phyloP scores from a whole-genome alignment of 768 basidiomycete genomes.

The Mycena capillaripes region DNA sequence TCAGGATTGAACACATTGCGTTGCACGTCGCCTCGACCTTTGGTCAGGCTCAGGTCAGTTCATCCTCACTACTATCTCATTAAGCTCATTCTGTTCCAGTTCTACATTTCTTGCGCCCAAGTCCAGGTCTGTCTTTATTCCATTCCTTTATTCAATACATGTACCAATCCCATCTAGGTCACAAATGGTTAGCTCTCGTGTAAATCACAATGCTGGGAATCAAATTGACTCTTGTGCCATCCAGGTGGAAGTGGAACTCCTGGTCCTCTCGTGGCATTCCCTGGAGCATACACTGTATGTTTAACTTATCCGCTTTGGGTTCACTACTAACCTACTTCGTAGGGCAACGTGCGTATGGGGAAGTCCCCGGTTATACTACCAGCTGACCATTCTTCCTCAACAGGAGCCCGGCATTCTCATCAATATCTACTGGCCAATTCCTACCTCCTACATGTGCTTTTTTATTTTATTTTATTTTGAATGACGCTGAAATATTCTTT shows the following conservation, averaged over 20 bases:
- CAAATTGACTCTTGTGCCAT: neutral
- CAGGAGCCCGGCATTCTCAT: conserved; percentile 38
- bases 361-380: neutral
- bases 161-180: neutral
- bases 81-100: neutral
- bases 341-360: conserved; percentile 37
- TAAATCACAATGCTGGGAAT: neutral
- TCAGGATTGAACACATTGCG: conserved; percentile 38
- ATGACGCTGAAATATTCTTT: no score
- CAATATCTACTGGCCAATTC: conserved; percentile 41
- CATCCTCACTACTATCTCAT: neutral
- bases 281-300: conserved; percentile 49
- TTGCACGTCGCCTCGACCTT: conserved; percentile 26
- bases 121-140: conserved; percentile 41
- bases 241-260: conserved; percentile 47
- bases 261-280: conserved; percentile 51
- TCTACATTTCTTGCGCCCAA: conserved; percentile 45
- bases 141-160: neutral
- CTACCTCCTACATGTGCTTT: conserved; percentile 7
- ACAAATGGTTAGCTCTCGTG: conserved; percentile 6
- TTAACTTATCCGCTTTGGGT: neutral
- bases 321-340: neutral
- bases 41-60: conserved; percentile 24
- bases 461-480: no score
- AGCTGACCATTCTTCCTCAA: neutral